Evolutionary conservation across 345 rosid genomes (phyloP).

Genomic region (Limnanthes douglasii): DNA sequence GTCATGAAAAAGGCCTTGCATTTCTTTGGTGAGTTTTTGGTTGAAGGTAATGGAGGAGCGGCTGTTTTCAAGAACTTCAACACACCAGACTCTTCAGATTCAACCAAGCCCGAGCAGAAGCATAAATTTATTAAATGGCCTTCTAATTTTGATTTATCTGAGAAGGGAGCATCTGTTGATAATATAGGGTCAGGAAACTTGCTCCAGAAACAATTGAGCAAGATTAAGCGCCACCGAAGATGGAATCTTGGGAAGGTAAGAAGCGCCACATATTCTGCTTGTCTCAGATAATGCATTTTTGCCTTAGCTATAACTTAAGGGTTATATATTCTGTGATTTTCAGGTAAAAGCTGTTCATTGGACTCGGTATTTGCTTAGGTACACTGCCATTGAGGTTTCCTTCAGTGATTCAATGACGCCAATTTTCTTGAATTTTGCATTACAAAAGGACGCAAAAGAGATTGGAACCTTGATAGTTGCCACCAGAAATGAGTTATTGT

Average conservation of each 20-base stretch:
- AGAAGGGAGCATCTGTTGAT: constrained; percentile 27
- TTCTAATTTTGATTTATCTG: constrained; percentile 20
- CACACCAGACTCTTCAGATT: constrained; percentile 31
- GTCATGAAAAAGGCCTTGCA: constrained; percentile 72
- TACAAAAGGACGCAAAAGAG: constrained; percentile 77
- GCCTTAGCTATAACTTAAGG: too few species aligned
- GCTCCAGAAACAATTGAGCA: constrained; percentile 34
- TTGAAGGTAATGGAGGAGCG: constrained; percentile 87
- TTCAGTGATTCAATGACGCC: constrained; percentile 66
- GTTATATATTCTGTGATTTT: constrained; percentile 11
- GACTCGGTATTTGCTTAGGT: constrained; percentile 91
- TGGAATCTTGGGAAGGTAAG: constrained; percentile 79
- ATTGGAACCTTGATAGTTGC: constrained; percentile 71
- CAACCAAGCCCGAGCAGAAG: constrained; percentile 41
- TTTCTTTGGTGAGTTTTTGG: constrained; percentile 84
- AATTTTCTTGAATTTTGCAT: constrained; percentile 60
- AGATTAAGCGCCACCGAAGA: constrained; percentile 79
- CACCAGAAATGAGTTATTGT: constrained; percentile 72
- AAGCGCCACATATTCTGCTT: constrained; percentile 4
- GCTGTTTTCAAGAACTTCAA: constrained; percentile 63
- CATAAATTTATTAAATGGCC: constrained; percentile 45
- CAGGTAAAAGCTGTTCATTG: constrained; percentile 83
- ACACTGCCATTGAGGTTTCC: constrained; percentile 82
- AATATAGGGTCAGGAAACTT: constrained; percentile 30
- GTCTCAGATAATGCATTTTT: too few species aligned